Conservation (phyloP, 116 monocot genomes). For the Dioscorea cayenensis region DNA sequence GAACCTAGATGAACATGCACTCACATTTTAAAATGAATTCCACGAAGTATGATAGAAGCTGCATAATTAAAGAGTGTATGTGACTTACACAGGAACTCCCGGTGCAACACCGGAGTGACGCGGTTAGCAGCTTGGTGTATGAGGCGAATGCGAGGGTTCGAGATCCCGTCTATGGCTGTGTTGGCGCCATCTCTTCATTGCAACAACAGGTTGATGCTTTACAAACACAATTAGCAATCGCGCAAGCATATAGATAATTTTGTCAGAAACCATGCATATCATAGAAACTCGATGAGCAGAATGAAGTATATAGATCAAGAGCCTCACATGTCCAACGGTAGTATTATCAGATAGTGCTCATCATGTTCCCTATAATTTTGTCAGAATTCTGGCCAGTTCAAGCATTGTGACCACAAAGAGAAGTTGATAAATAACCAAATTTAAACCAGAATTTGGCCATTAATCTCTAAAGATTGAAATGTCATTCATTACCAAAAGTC, state of each 20-base stretch:
- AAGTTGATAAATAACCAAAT: neutral
- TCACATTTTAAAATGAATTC: no score
- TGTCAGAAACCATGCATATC: neutral
- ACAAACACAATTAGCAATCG: no score
- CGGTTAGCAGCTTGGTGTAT: no score
- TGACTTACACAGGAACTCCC: no score
- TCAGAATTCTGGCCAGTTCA: neutral
- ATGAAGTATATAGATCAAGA: neutral
- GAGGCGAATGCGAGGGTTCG: no score
- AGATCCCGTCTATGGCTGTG: no score
- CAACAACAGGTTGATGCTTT: no score
- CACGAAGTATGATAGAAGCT: no score
- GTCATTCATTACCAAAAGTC: conserved; percentile 50
- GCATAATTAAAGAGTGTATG: no score
- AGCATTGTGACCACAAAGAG: neutral
- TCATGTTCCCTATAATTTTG: neutral
- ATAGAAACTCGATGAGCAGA: neutral
- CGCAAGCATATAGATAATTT: no score
- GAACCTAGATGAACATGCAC: no score
- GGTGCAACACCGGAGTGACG: no score
- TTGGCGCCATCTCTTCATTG: neutral
- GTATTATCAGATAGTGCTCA: neutral
- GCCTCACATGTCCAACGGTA: neutral
- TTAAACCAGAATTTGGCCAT: neutral
- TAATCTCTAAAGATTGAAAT: neutral